phyloP scores from a whole-genome alignment of 1,139 yeast genomes.

The Diutina pseudorugosa region DNA sequence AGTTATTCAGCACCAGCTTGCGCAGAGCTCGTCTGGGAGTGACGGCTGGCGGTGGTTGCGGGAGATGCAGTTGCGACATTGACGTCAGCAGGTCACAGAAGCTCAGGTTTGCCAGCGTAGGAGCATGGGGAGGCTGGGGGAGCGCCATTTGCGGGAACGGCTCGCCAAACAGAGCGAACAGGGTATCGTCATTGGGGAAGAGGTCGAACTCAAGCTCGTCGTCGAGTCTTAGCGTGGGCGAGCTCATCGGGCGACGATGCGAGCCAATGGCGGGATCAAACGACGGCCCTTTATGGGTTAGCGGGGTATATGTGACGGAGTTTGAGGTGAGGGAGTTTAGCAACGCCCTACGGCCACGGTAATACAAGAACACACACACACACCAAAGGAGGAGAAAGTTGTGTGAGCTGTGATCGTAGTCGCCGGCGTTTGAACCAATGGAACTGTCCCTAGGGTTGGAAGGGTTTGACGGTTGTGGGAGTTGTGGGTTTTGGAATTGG shows the following conservation, averaged over 20 bases:
- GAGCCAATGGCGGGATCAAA: too few species aligned
- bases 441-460: too few species aligned
- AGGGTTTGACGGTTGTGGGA: too few species aligned
- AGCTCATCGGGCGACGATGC: background rate
- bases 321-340: too few species aligned
- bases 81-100: background rate
- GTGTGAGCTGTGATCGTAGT: too few species aligned
- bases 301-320: too few species aligned
- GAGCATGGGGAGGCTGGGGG: background rate
- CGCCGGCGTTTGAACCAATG: too few species aligned
- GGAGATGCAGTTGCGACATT: background rate
- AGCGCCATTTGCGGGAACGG: background rate
- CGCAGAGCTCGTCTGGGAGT: slow-evolving; percentile 23
- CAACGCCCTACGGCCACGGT: too few species aligned
- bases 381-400: too few species aligned
- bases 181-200: background rate
- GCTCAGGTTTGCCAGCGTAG: background rate
- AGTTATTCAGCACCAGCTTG: slow-evolving; percentile 20
- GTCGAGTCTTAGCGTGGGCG: background rate
- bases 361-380: too few species aligned
- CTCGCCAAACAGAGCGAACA: slow-evolving; percentile 3
- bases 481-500: too few species aligned
- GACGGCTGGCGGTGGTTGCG: slow-evolving; percentile 5
- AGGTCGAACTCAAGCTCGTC: slow-evolving; percentile 4
- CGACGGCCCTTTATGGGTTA: too few species aligned